Evolutionary conservation across 2,329 filamentous ascomycete species (phyloP), one percentile per base, ranked within the genome.

Genomic region (Penicillium paneum): DNA sequence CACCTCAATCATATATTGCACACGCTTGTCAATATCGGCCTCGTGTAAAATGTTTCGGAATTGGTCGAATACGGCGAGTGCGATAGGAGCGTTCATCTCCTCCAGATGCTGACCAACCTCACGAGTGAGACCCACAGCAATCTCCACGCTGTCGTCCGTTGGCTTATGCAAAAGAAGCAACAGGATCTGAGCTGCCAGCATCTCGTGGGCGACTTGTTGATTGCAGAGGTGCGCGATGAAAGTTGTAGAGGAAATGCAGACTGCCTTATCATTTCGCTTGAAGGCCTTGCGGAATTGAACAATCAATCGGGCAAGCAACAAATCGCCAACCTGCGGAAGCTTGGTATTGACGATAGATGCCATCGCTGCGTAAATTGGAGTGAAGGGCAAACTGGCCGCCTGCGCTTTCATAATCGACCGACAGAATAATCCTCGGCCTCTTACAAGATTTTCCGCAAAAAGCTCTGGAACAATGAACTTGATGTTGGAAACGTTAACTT

Each of bases 1-100:
- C 6, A 97, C 94, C 73, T 99, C 94, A 54, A 99, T 93, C 90
- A 96, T 96, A 75, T 97, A 99, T 76, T 99, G 94, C n/a, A 93
- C 92, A 61, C 94, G 84, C 80, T 96, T 97, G 70, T 97, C 93
- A 71, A 99, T 96, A 68, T 94, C 92, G 41, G 91, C 91, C 73
- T 99, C 94, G 76, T 99, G 93, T 8, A 99, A 79, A 60, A 97
- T 97, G 65, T 88, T 93, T 64, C 94, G 81, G 78, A 99, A 96
- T 72, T 96, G 92, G 68, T 99, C 94, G 69, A 96, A 99, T 8
- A 99, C 91, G 24, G 88, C 89, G 62, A 93, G 83, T 29, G 91
- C 87, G 66, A 97, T 96, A 11, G 89, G 83, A 1, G 86, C 83
- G 69, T 90, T 95, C 91, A 97, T 96, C 71, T 97, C 92, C 71